Base-by-base conservation (phyloP, 2,329 filamentous ascomycete genomes). In the Paradendryphiella salina region DNA sequence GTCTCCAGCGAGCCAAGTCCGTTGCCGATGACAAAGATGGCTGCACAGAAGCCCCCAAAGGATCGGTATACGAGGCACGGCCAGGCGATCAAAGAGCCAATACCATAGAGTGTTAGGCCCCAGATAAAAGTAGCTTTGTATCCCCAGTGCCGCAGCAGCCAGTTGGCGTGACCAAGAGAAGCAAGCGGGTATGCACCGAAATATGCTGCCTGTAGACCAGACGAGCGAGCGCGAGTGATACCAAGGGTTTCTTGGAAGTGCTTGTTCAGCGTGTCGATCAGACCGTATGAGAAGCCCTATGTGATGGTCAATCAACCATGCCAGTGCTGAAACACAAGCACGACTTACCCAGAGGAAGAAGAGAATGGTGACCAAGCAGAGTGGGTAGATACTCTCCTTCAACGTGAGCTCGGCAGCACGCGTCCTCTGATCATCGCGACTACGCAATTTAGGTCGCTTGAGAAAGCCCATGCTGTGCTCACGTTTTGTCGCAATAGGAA, bases 381-480 rank as follows among this genome's bases (percentile, higher is more conserved):
- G 79, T 3, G 87, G 87, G 59, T 82, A 81, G 45, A 90, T 77
- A 10, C 86, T 89, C 63, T 88, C 79, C 44, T 84, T 77, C 23
- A 89, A 68, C 0, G 85, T 88, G 55, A 90, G 75, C 69, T 87
- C 79, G n/a, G 81, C 77, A 15, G 81, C 81, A 17, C 73, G 77
- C 3, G 81, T 84, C 46, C 79, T 73, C 63, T 76, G 70, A 48
- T 76, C 72, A 46, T 73, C 68, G 48, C 66, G 63, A 36, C 60
- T 62, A 48, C 65, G 69, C 34, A 73, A 56, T 20, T 57, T 62
- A 14, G 61, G 60, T 42, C 47, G 65, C 49, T 66, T 64, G 52
- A 72, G 69, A 46, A 72, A 66, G 3, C 54, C 60, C 68, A 71
- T 71, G 6, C 10, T 62, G 29, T 23, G 28, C 18, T 31, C 15